Percentiles rank a stretch among this genome's conserved stretches.
Evolutionary conservation across 2,329 filamentous ascomycete genomes (phyloP).

Genomic region (Chaetomium strumarium): DNA sequence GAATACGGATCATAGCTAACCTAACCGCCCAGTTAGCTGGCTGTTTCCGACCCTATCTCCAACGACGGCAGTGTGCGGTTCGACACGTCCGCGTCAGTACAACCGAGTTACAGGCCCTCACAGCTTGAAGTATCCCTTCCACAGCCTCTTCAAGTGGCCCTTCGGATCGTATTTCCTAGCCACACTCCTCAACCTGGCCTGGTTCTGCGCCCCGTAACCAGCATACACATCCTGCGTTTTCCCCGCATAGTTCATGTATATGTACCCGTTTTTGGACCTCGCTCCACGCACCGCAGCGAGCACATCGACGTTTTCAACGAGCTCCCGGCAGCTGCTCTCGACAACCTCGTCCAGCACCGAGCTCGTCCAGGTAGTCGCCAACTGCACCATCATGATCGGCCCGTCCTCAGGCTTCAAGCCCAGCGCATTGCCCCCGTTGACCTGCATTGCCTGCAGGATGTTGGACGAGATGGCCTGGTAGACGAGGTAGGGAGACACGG

Average conservation of each 20-base stretch:
- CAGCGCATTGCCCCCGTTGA: constrained; percentile 38
- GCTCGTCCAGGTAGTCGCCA: constrained; percentile 24
- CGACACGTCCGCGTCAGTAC: not conserved
- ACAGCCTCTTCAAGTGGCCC: constrained; percentile 24
- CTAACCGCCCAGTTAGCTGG: too few relatives aligned
- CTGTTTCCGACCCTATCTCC: too few relatives aligned
- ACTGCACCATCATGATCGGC: constrained; percentile 31
- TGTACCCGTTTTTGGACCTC: constrained; percentile 27
- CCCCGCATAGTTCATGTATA: constrained; percentile 34
- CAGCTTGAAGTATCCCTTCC: constrained; percentile 23
- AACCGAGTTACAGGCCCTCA: not conserved
- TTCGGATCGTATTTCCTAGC: constrained; percentile 28
- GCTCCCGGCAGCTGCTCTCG: constrained; percentile 15
- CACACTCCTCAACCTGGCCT: constrained; percentile 24
- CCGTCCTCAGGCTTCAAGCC: constrained; percentile 33
- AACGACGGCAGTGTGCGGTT: not conserved
- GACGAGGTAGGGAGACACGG: constrained; percentile 24
- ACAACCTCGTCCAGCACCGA: constrained; percentile 29
- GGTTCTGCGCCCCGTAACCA: constrained; percentile 33
- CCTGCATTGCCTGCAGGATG: constrained; percentile 28
- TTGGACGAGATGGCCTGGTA: constrained; percentile 37
- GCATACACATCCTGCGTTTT: constrained; percentile 33
- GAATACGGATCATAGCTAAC: too few relatives aligned
- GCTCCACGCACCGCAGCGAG: constrained; percentile 28
- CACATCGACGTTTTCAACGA: constrained; percentile 25